Base-by-base conservation (phyloP, 2,329 filamentous ascomycete species). In the Aspergillus pseudotamarii region DNA sequence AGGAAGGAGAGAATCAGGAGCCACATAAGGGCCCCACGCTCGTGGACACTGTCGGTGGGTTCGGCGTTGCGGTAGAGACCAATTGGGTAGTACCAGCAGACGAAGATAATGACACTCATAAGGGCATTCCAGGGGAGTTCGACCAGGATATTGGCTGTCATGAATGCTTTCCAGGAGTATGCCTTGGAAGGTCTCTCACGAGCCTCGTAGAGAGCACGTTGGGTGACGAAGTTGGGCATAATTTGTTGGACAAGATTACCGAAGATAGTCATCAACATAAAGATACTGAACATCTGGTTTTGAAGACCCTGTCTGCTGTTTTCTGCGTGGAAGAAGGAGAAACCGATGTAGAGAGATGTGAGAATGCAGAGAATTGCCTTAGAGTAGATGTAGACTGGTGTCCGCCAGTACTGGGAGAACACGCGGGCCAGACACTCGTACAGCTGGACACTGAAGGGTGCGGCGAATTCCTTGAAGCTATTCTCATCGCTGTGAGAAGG, bases 341-440 rank as follows among this genome's bases (percentile, higher is more conserved):
- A 93, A 55, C 92, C 92, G 72, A 96, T 92, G 76, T 94, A 96
- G 14, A 96, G 84, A 4, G 89, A 83, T 67, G 84, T 84, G 19
- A 88, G 78, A 28, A 85, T 80, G 73, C 89, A 92, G 21, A 96
- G 88, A 1, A 84, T 81, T 0, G 84, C 75, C 83, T 96, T 96
- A 71, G 91, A 89, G 81, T 94, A 96, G 77, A 97, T 94, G 81
- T 96, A 96, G 6, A 89, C 86, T 0, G 93, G 93, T 0, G 89
- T 94, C 64, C 93, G 91, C 93, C 93, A 96, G 84, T 95, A 96
- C 76, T 96, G 93, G 74, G 94, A 87, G 82, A 95, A 95, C 30
- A 95, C 90, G 72, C 93, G 92, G 68, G 85, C 76, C 21, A 87
- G 85, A 61, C 92, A 91, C 72, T 89, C 84, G 61, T 79, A 80